Evolutionary conservation across 2,329 filamentous ascomycete species (phyloP), one percentile per base, ranked within the genome.

Genomic region (Karstenula rhodostoma): DNA sequence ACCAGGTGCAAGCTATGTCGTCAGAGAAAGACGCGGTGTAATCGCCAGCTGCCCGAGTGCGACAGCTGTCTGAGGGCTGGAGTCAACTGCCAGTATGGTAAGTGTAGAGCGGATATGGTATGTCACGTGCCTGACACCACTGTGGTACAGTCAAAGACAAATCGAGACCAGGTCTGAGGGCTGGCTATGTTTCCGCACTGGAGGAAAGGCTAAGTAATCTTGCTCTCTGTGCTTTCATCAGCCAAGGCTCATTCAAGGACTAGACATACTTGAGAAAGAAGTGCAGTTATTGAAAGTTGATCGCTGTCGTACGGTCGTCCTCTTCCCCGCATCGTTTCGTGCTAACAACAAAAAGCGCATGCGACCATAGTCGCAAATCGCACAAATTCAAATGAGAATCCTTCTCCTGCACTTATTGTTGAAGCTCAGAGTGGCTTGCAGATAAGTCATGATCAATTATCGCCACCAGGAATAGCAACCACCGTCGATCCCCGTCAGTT

Each of bases 91-190:
- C 63, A 72, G 46, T 73, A 72, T 50, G 60, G 63, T 62, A 53
- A 37, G 61, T 51, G 49, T 17, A 15, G 12, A 15, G 23, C 12
- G 27, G 19, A 32, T 25, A 5, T 17, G 15, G 25, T 12, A 1
- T 22, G 6, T 15, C 44, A 25, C 59, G 47, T 58, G 43, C 35
- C 43, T 64, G 32, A 62, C 37, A 22, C 22, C 4, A 17, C 25
- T 8, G 1, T 50, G 7, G 17, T 62, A 61, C 60, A 25, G 37
- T 55, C 22, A 53, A 44, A 17, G 59, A 65, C 9, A 66, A 62
- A 43, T 60, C 67, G 25, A 63, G 65, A 35, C 71, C 71, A 5
- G 71, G 71, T 10, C 40, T 86, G 40, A 80, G 86, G 32, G 85
- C 78, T 23, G 78, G 78, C n/a, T 80, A 79, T 64, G 77, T 80